phyloP scores from a whole-genome alignment of 2,329 filamentous ascomycete species.

The Penicillium psychrosexuale region DNA sequence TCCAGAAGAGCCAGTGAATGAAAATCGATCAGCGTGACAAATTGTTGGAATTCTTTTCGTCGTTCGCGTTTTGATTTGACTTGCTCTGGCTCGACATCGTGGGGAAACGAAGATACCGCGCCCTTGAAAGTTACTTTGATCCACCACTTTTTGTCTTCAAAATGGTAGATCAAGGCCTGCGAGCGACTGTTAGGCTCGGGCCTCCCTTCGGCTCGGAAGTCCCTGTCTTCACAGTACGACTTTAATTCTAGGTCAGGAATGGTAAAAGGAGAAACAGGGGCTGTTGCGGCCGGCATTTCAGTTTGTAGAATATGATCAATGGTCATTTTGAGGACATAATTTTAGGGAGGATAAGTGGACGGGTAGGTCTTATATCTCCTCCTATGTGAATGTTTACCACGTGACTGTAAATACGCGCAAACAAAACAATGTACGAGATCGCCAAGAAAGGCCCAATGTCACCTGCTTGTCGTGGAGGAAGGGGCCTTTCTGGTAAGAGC shows the following conservation, averaged over 20 bases:
- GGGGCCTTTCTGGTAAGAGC: too few relatives aligned
- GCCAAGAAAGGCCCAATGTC: too few relatives aligned
- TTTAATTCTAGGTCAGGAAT: not conserved
- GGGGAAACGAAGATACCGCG: conserved; percentile 1
- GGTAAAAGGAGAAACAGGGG: not conserved
- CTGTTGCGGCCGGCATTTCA: not conserved
- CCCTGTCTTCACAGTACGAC: not conserved
- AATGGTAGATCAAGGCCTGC: conserved; percentile 13
- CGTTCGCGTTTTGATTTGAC: conserved; percentile 14
- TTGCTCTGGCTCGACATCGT: not conserved
- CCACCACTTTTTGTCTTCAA: conserved; percentile 17
- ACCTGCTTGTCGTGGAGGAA: too few relatives aligned
- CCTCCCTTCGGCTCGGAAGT: not conserved
- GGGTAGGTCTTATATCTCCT: too few relatives aligned
- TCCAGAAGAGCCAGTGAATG: conserved; percentile 14
- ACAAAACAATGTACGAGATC: too few relatives aligned
- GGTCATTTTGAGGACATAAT: not conserved
- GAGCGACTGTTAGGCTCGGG: not conserved
- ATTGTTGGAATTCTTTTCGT: conserved; percentile 14
- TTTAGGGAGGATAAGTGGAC: too few relatives aligned
- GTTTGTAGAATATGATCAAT: not conserved
- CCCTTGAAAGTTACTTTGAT: conserved; percentile 19
- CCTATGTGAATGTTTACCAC: too few relatives aligned
- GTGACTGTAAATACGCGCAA: too few relatives aligned
- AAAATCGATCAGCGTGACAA: conserved; percentile 17